A percentile compares a stretch with the other conserved stretches of the same genome.
phyloP scores from a whole-genome alignment of 2,329 filamentous ascomycete genomes.

The Elsinoe ampelina region DNA sequence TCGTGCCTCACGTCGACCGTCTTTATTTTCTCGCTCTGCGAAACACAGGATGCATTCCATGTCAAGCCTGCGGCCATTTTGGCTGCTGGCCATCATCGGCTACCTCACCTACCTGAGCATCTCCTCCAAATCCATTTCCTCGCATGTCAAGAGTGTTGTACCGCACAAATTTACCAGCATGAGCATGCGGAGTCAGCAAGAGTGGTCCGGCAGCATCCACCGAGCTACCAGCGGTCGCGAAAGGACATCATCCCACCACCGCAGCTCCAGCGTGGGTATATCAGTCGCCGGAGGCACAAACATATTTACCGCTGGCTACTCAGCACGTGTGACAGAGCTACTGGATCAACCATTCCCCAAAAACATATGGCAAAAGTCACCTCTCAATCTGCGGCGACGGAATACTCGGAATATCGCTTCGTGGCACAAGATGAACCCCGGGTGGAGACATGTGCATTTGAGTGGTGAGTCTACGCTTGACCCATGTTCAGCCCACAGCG shows the following conservation, averaged over 20 bases:
- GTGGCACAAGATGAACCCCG: neutral
- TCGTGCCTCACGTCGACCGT: neutral
- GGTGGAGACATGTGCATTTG: neutral
- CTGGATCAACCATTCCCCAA: neutral
- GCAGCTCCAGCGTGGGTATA: neutral
- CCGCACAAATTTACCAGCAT: neutral
- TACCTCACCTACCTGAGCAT: neutral
- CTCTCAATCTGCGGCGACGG: neutral
- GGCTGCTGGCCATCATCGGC: neutral
- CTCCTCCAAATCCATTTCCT: neutral
- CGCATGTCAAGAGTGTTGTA: neutral
- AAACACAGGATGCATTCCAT: neutral
- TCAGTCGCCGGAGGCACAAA: neutral
- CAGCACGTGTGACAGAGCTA: neutral
- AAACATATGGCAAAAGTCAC: constrained; percentile 4
- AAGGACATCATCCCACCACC: too few relatives aligned
- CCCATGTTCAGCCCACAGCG: too few relatives aligned
- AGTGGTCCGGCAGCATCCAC: too few relatives aligned
- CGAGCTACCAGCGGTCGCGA: too few relatives aligned
- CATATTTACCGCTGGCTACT: neutral
- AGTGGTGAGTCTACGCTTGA: neutral
- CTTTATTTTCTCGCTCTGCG: neutral
- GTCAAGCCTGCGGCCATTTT: neutral
- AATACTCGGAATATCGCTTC: neutral
- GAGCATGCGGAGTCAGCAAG: neutral